Percentiles rank a stretch among this genome's conserved stretches.
phyloP scores from a whole-genome alignment of 129 eudicot species.

The Cynara cardunculus region DNA sequence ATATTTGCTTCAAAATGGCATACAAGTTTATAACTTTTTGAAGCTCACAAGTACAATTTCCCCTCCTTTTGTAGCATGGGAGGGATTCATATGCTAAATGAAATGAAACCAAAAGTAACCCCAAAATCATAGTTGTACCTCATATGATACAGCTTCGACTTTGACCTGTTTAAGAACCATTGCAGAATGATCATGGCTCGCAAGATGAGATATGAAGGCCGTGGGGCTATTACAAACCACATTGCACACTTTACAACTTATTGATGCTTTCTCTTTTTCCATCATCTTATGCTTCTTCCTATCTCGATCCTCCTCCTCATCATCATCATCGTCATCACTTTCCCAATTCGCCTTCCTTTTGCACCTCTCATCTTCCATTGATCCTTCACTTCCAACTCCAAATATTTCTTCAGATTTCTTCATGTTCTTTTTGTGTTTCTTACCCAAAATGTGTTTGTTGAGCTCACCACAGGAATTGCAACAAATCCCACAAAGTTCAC shows the following conservation, averaged over 20 bases:
- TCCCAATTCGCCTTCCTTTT: slow-evolving; percentile 9
- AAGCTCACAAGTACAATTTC: background rate
- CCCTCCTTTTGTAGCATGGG: no score
- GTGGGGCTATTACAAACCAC: slow-evolving; percentile 28
- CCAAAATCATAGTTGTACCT: background rate
- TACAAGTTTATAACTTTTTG: background rate
- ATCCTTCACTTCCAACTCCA: background rate
- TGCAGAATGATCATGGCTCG: slow-evolving; percentile 28
- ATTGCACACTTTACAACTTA: slow-evolving; percentile 31
- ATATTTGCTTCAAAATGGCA: background rate
- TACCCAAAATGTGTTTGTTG: slow-evolving; percentile 12
- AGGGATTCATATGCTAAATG: background rate
- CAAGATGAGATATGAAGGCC: slow-evolving; percentile 27
- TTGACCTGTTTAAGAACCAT: slow-evolving; percentile 22
- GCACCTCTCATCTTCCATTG: background rate
- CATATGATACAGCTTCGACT: background rate
- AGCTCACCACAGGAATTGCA: background rate
- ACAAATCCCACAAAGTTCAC: slow-evolving; percentile 18
- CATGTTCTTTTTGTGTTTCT: slow-evolving; percentile 16
- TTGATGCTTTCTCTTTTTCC: slow-evolving; percentile 15
- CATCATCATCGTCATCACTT: background rate
- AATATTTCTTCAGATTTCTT: background rate
- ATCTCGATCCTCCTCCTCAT: slow-evolving; percentile 15
- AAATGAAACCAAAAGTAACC: background rate
- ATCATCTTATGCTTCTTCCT: slow-evolving; percentile 31